Percentiles rank a stretch among this genome's conserved stretches.
phyloP scores from a whole-genome alignment of 225 moss, liverwort and hornwort genomes.

The Physcomitrellopsis africana region DNA sequence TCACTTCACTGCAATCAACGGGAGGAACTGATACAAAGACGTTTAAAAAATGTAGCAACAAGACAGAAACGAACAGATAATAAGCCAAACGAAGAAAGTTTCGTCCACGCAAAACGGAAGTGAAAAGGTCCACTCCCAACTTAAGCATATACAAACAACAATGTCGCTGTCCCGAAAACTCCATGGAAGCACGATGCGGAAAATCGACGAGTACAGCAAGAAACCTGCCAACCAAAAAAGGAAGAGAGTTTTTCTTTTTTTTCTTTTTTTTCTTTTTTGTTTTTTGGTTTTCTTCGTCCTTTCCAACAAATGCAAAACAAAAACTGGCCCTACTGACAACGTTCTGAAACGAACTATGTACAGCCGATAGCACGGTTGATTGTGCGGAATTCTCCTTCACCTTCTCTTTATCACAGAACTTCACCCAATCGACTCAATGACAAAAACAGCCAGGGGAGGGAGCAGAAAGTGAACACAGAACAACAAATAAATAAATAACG shows the following conservation, averaged over 20 bases:
- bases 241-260: neutral
- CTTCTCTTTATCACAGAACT: neutral
- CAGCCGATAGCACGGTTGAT: conserved; percentile 13
- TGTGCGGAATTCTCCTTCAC: neutral
- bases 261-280: no score
- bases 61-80: conserved; percentile 25
- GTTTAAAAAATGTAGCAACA: conserved; percentile 28
- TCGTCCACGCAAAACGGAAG: conserved; percentile 18
- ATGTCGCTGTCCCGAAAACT: conserved; percentile 20
- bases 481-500: neutral
- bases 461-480: neutral
- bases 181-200: neutral
- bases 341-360: conserved; percentile 23
- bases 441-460: neutral
- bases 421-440: conserved; percentile 10
- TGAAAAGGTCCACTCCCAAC: conserved; percentile 19
- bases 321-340: conserved; percentile 11
- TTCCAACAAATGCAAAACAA: neutral
- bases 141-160: conserved; percentile 13
- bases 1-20: conserved; percentile 19
- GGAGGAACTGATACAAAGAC: conserved; percentile 31
- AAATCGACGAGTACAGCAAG: conserved; percentile 21
- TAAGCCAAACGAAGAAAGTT: conserved; percentile 16
- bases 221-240: conserved; percentile 17
- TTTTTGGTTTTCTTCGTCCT: no score